These are phyloP conservation scores for Fusarium irregulare DNA, from an alignment of 2,329 filamentous ascomycete genomes.

Conservation along the genomic window DNA sequence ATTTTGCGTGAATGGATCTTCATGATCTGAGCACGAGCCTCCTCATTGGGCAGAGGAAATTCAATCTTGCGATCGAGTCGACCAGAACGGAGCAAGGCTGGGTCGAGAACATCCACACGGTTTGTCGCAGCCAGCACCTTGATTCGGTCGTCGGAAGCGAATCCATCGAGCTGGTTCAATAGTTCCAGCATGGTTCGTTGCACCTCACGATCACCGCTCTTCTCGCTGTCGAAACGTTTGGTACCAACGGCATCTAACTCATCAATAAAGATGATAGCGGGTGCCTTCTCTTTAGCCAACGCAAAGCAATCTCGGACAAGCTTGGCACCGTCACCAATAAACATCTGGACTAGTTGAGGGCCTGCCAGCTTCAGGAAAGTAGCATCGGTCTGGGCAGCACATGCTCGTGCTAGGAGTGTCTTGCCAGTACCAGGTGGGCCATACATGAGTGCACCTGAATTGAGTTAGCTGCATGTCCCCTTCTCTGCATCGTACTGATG, in stretches of 20 bases:
- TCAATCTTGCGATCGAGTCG: conserved; percentile 97
- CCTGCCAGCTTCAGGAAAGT: conserved; percentile 99
- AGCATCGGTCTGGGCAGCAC: conserved; percentile 96
- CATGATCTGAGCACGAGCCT: conserved; percentile 95
- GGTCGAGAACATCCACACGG: conserved; percentile 92
- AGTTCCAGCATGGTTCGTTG: conserved; percentile 99
- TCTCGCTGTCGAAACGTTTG: conserved; percentile 98
- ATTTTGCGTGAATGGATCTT: conserved; percentile 99
- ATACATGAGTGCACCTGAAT: conserved; percentile 98
- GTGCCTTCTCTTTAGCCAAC: conserved; percentile 97
- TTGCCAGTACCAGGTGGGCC: conserved; percentile 92
- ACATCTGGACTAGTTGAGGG: conserved; percentile 99
- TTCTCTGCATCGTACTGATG: conserved; percentile 62
- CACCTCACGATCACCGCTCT: conserved; percentile 96
- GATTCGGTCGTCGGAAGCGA: conserved; percentile 95
- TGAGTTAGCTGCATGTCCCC: conserved; percentile 77
- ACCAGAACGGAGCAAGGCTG: conserved; percentile 88
- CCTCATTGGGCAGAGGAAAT: conserved; percentile 97
- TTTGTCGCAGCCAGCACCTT: conserved; percentile 97
- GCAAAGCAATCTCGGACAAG: conserved; percentile 98
- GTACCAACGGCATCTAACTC: conserved; percentile 98
- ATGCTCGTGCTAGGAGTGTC: conserved; percentile 92
- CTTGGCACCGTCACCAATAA: conserved; percentile 98
- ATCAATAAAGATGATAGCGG: conserved; percentile 99
- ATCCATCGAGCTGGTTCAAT: conserved; percentile 97